Base-by-base conservation (phyloP, 2,329 filamentous ascomycete species). In the Aurifilum marmelostoma region DNA sequence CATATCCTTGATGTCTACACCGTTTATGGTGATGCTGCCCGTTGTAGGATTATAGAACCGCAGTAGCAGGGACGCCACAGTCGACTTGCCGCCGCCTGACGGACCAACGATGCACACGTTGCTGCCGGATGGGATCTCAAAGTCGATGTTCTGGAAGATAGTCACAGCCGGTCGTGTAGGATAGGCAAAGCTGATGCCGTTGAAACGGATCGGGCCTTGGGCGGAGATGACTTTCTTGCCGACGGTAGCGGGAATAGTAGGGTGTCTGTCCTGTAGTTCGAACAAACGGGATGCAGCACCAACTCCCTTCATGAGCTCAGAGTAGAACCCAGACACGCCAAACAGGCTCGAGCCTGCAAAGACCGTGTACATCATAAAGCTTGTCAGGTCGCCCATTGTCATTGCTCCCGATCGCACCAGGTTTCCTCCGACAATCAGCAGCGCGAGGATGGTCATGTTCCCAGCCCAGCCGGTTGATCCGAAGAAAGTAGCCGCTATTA, bases 241-340 rank as follows among this genome's bases (percentile, higher is more conserved):
- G 65, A 91, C 89, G 0, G 97, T 99, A 27, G 94, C 89, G n/a
- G 91, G 91, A 71, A 98, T 97, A 2, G 89, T 91, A 0, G 94
- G 92, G 69, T 92, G 84, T 72, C 96, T 90, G 78, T 99, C 96
- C 78, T 98, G 94, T 7, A 99, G 87, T 77, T 99, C 96, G 76
- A 99, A 99, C 1, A 99, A 85, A 70, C 96, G 91, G 76, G 92
- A 97, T n/a, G 96, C 96, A 56, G 96, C 96, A 75, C 97, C 96
- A 4, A 97, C 95, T 56, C 97, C 97, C 80, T 99, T 99, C 96
- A 99, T 99, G 71, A 99, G 85, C 78, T 99, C 96, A 0, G 94
- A 97, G 80, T 97, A 99, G 81, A 99, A 99, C 68, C 92, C 93
- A 4, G 94, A 97, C 1, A 99, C 84, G 4, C 96, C 96, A 74